phyloP scores from a whole-genome alignment of 805 yeast genomes.

The Saturnispora gosingensis region DNA sequence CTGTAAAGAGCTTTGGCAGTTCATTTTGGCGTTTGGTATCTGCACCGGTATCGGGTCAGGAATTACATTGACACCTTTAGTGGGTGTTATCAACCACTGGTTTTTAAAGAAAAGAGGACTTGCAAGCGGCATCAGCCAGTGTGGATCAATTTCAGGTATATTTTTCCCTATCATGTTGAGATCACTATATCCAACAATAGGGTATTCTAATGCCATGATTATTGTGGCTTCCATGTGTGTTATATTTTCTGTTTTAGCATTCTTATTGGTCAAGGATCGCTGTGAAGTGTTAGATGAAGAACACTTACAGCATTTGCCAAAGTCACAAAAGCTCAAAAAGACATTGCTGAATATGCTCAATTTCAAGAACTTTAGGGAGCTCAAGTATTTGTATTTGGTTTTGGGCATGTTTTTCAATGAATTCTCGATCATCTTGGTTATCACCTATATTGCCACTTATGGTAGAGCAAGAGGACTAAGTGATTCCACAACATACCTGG shows the following conservation, averaged over 20 bases:
- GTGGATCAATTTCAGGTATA: too few relatives aligned
- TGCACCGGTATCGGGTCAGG: conserved; percentile 54
- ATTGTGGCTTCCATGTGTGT: conserved; percentile 41
- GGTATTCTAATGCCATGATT: conserved; percentile 48
- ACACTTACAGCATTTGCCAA: conserved; percentile 16
- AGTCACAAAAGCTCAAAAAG: too few relatives aligned
- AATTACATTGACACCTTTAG: conserved; percentile 32
- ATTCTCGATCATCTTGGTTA: conserved; percentile 36
- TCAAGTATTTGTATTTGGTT: conserved; percentile 32
- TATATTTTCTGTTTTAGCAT: conserved; percentile 16
- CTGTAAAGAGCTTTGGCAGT: conserved; percentile 48
- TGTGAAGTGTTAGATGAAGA: neutral
- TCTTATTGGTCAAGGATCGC: too few relatives aligned
- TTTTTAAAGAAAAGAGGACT: conserved; percentile 50
- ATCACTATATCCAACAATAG: conserved; percentile 38
- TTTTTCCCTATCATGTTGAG: conserved; percentile 49
- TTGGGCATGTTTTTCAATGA: conserved; percentile 38
- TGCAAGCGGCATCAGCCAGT: too few relatives aligned
- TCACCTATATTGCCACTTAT: conserved; percentile 47
- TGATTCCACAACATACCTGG: conserved; percentile 34
- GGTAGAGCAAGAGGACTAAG: conserved; percentile 39
- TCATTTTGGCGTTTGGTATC: conserved; percentile 50
- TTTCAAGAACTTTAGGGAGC: conserved; percentile 30
- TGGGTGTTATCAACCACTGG: conserved; percentile 39
- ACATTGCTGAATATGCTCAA: too few relatives aligned